Evolutionary conservation across 2,329 filamentous ascomycete genomes (phyloP).

Genomic region (Huntiella decipiens): DNA sequence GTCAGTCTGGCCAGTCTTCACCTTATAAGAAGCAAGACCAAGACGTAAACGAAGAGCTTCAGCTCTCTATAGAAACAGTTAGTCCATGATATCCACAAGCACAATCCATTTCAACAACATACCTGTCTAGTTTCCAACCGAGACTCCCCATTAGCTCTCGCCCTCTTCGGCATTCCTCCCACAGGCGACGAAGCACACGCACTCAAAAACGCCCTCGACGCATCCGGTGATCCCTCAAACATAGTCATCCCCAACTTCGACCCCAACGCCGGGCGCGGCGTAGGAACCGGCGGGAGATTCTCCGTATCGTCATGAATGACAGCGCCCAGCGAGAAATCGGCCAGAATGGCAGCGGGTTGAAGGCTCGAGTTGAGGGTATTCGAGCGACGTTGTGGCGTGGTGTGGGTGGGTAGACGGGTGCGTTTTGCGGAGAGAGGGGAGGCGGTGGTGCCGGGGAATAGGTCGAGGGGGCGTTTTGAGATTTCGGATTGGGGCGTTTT

Average conservation of each 20-base stretch:
- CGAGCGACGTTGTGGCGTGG: constrained; percentile 5
- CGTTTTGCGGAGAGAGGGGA: background rate
- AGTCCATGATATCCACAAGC: background rate
- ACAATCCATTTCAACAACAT: constrained; percentile 10
- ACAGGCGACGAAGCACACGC: constrained; percentile 8
- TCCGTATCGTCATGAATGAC: background rate
- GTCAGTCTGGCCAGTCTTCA: constrained; percentile 51
- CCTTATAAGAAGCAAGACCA: constrained; percentile 53
- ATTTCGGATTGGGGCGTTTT: background rate
- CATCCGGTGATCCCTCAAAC: constrained; percentile 8
- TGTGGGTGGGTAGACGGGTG: background rate
- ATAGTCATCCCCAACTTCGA: background rate
- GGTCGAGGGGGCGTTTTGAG: constrained; percentile 4
- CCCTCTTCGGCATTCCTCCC: background rate
- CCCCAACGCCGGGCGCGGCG: background rate
- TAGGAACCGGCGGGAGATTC: background rate
- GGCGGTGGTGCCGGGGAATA: constrained; percentile 1
- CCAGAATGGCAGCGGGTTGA: constrained; percentile 7
- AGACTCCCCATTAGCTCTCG: constrained; percentile 3
- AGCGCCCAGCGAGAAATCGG: constrained; percentile 1
- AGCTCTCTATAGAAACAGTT: constrained; percentile 30
- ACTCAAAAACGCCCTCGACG: constrained; percentile 8
- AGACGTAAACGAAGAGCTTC: constrained; percentile 50
- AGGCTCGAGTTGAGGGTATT: background rate
- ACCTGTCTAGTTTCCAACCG: constrained; percentile 20